phyloP scores from a whole-genome alignment of 371 early-diverging fungal species.

The Rhizopus sp. region DNA sequence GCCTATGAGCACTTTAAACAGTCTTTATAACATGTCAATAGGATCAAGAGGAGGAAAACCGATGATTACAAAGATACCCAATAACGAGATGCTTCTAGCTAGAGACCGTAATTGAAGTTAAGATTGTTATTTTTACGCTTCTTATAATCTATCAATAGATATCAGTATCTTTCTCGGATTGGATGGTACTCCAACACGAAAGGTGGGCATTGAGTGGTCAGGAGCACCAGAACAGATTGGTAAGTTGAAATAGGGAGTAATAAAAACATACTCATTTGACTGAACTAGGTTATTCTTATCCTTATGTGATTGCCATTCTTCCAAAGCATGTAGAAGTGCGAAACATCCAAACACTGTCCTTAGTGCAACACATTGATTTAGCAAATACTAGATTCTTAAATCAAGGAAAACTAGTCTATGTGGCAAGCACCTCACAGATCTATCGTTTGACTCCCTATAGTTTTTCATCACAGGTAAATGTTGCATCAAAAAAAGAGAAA shows the following conservation, averaged over 20 bases:
- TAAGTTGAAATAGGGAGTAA: constrained; percentile 12
- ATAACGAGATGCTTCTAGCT: constrained; percentile 74
- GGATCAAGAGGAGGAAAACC: constrained; percentile 67
- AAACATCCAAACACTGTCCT: constrained; percentile 78
- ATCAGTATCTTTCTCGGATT: constrained; percentile 71
- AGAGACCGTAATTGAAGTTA: constrained; percentile 57
- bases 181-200: constrained; percentile 68
- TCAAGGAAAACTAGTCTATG: constrained; percentile 76
- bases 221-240: constrained; percentile 74
- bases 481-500: neutral
- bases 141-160: constrained; percentile 34
- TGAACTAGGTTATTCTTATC: constrained; percentile 62
- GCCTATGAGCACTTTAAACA: constrained; percentile 49
- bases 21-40: constrained; percentile 57
- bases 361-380: constrained; percentile 79
- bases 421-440: constrained; percentile 75
- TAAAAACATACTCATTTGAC: neutral
- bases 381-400: constrained; percentile 62
- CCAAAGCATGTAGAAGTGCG: constrained; percentile 81
- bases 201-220: constrained; percentile 75
- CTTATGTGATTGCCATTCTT: constrained; percentile 76
- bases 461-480: constrained; percentile 82
- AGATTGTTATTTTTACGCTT: neutral
- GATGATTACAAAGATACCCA: constrained; percentile 68
- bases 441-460: constrained; percentile 88